Base-by-base conservation (phyloP, 768 basidiomycete species). In the Crepidotus variabilis region DNA sequence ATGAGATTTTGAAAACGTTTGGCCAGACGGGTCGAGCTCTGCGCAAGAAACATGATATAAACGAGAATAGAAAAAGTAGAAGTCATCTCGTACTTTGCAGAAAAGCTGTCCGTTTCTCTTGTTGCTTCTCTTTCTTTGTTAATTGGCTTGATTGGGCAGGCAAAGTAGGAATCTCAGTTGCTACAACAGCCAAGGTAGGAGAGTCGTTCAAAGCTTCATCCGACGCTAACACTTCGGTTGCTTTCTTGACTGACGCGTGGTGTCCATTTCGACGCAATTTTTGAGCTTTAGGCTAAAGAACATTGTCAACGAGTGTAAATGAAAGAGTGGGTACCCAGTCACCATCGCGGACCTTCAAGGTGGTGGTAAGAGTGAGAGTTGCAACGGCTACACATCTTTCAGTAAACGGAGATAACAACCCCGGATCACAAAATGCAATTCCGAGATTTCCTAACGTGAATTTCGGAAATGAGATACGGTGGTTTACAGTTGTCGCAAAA, bases 1-100 rank as follows among this genome's bases (percentile, higher is more conserved):
- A 64, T 91, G 90, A 18, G 84, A 86, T 69, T 85, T 91, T 0
- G 90, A 91, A 65, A 87, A 84, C 18, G 83, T 83, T 0, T 76
- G 71, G 36, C 69, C 71, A 6, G 76, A 73, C 2, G 75, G 69
- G 56, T 78, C 81, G 47, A 91, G 69, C 59, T 69, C 69, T 70
- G 32, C 13, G 21, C 22, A 35, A 48, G 28, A 50, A 28, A 51
- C 50, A 22, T 28, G 53, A 20, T 20, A 14, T 48, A 35, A 10
- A 46, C 32, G 9, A 16, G n/a, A 35, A 18, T 34, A 50, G 33
- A n/a, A n/a, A n/a, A 13, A 34, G 43, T 10, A 28, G 6, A 32
- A 9, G 11, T 32, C 7, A 22, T 23, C 16, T 35, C 66, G 55
- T 61, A 89, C 90, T 83, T 73, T 85, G 76, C 46, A 90, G 65